Conservation (phyloP, 2,329 filamentous ascomycete species). For the Gnomoniopsis sp. region DNA sequence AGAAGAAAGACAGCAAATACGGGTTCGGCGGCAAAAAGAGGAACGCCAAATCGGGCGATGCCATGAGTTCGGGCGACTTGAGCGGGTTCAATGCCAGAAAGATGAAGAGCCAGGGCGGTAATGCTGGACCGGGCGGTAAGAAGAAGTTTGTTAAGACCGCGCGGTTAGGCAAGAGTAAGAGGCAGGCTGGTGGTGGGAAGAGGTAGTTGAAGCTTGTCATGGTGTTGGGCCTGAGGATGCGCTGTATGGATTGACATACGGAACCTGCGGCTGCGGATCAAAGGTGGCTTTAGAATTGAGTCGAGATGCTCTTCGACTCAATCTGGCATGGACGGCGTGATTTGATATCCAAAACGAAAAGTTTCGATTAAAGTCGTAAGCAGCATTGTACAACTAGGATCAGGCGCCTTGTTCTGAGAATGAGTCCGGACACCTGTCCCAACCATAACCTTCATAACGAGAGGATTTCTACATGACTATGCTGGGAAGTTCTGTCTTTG, state of each 20-base stretch:
- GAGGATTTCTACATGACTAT: too few species aligned
- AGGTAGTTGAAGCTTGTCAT: constrained; percentile 19
- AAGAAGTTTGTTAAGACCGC: constrained; percentile 36
- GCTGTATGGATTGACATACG: background rate
- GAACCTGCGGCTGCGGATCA: too few species aligned
- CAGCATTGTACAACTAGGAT: too few species aligned
- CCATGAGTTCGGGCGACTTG: constrained; percentile 75
- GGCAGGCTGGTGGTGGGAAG: constrained; percentile 41
- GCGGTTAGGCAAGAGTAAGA: constrained; percentile 49
- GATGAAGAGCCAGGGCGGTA: constrained; percentile 65
- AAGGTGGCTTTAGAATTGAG: background rate
- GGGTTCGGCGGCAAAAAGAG: constrained; percentile 97
- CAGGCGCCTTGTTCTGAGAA: too few species aligned
- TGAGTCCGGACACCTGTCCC: too few species aligned
- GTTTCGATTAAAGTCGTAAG: too few species aligned
- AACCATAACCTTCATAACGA: too few species aligned
- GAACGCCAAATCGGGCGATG: constrained; percentile 86
- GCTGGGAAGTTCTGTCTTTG: too few species aligned
- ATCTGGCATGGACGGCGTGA: background rate
- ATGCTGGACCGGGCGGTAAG: constrained; percentile 21
- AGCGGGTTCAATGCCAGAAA: constrained; percentile 75
- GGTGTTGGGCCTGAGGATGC: too few species aligned
- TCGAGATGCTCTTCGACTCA: background rate
- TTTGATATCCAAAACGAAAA: background rate
- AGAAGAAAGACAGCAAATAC: constrained; percentile 93